Conservation (phyloP, 306 rosid species). For the Senna siamea region DNA sequence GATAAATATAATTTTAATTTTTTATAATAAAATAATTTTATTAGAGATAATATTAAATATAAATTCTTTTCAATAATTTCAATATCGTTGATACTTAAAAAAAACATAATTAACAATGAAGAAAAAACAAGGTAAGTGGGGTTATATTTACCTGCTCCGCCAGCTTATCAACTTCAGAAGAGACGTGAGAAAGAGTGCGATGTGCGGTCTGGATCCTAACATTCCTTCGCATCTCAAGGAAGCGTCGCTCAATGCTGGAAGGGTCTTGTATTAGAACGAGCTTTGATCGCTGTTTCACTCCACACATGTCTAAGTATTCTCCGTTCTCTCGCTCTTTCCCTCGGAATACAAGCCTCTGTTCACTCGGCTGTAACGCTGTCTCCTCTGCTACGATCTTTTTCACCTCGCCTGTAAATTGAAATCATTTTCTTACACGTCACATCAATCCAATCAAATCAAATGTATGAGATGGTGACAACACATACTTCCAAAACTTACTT, state of each 20-base stretch:
- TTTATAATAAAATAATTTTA: too few species aligned
- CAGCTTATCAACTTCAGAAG: slow-evolving; percentile 59
- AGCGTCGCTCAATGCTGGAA: slow-evolving; percentile 65
- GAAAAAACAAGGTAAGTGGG: not conserved
- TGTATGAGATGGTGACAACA: too few species aligned
- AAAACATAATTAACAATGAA: too few species aligned
- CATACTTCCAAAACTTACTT: too few species aligned
- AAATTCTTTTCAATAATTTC: too few species aligned
- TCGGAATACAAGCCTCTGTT: slow-evolving; percentile 63
- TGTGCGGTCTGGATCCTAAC: slow-evolving; percentile 62
- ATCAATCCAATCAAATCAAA: too few species aligned
- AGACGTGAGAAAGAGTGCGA: slow-evolving; percentile 62
- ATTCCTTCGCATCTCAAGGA: slow-evolving; percentile 54
- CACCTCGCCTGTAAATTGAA: slow-evolving; percentile 61
- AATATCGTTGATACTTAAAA: too few species aligned
- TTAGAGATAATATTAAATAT: too few species aligned
- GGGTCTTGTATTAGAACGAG: slow-evolving; percentile 66
- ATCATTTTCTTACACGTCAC: too few species aligned
- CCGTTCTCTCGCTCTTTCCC: slow-evolving; percentile 73
- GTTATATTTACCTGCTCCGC: slow-evolving; percentile 60
- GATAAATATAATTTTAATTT: too few species aligned
- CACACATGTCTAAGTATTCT: slow-evolving; percentile 68
- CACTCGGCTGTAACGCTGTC: slow-evolving; percentile 61
- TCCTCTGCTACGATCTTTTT: slow-evolving; percentile 67
- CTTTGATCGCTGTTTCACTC: slow-evolving; percentile 79